These are phyloP conservation scores for Penicillium oxalicum DNA, from an alignment of 2,329 filamentous ascomycete species.

Conservation along the genomic window DNA sequence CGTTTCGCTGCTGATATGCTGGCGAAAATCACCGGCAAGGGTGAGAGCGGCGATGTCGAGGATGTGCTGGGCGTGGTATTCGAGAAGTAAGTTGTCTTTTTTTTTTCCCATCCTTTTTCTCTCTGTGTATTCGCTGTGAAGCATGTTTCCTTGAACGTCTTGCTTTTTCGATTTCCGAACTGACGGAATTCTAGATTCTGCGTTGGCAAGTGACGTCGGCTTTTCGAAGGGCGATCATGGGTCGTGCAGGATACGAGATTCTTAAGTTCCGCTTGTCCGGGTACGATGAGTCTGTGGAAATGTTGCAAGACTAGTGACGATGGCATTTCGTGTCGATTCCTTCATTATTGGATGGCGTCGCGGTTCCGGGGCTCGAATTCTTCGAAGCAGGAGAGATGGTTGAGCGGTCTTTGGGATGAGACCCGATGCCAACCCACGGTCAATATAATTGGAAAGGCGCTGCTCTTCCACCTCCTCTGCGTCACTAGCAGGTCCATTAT, in stretches of 20 bases:
- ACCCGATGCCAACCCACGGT: background rate
- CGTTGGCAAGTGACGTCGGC: slow-evolving; percentile 47
- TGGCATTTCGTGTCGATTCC: background rate
- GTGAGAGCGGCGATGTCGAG: slow-evolving; percentile 82
- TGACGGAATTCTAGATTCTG: slow-evolving; percentile 45
- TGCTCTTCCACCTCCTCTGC: background rate
- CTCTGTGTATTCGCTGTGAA: background rate
- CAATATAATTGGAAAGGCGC: background rate
- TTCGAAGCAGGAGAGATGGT: too few species aligned
- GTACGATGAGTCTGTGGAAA: background rate
- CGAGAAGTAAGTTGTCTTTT: slow-evolving; percentile 66
- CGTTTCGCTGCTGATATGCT: slow-evolving; percentile 72
- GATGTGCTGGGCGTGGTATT: slow-evolving; percentile 96
- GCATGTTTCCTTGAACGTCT: too few species aligned
- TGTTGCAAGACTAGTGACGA: background rate
- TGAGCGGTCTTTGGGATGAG: too few species aligned
- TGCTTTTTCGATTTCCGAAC: background rate
- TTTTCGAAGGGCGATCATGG: background rate
- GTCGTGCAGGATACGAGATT: slow-evolving; percentile 1
- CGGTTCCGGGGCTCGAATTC: too few species aligned
- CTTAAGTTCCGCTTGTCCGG: background rate
- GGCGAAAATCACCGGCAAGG: slow-evolving; percentile 81
- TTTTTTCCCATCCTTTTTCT: slow-evolving; percentile 4
- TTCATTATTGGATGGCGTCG: background rate
- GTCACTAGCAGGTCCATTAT: slow-evolving; percentile 7